Evolutionary conservation across 2,329 filamentous ascomycete genomes (phyloP), one percentile per base, ranked within the genome.

Genomic region (Apiospora malaysiana): DNA sequence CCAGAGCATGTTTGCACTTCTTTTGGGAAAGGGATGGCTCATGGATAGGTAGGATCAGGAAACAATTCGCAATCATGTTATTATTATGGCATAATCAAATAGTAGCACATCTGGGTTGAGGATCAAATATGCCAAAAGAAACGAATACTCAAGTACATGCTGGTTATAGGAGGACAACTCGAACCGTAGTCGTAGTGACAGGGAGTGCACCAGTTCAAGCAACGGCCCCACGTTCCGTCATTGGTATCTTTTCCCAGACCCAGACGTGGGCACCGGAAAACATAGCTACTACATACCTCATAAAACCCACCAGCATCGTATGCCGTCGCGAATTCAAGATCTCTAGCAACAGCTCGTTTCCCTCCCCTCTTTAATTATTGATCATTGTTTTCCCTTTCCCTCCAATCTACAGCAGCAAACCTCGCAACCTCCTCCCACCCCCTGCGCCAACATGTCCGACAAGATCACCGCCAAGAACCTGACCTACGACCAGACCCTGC

Each of bases 381-480:
- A 23, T 3, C 12, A 59, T 7, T n/a, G 16, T 32, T 14, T 18
- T 7, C 4, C 32, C 16, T 56, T 32, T 16, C 6, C 32, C 4
- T 32, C 25, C 18, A 4, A 47, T 47, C 5, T 18, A 32, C 14
- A 23, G 51, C 27, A 40, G n/a, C n/a, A 18, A 21, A 3, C 32
- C 32, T 32, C 32, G 32, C 32, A n/a, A n/a, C 18, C 27, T 7
- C 18, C 27, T 7, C 21, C 16, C 27, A 5, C 25, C 27, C 51
- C 27, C 6, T 32, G 8, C 21, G 18, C 8, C 56, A 63, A n/a
- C 7, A 63, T 63, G 56, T 68, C 85, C 73, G 89, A 90, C 51
- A 92, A 90, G 77, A 92, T 93, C 78, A 93, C 89, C 69, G 84
- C 89, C 75, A 93, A 93, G 77, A 91, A 93, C 80, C 86, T 94